A percentile compares a stretch with the other conserved stretches of the same genome.
Evolutionary conservation across 2,329 filamentous ascomycete species (phyloP).

Genomic region (Eurotiales sp.): DNA sequence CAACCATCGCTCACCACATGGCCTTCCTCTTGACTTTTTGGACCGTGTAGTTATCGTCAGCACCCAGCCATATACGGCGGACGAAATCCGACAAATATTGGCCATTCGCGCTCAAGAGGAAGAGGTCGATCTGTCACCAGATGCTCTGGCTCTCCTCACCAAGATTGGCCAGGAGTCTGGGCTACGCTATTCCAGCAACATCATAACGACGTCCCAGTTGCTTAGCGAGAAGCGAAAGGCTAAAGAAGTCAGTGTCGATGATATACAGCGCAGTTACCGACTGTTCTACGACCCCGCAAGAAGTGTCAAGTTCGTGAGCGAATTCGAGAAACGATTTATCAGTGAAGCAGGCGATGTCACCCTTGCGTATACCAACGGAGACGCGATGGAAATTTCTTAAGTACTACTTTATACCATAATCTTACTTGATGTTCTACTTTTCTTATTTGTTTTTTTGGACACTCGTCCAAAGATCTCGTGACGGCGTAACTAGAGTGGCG

Average conservation of each 20-base stretch:
- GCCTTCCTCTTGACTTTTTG: constrained; percentile 89
- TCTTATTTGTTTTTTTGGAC: not conserved
- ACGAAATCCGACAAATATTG: constrained; percentile 90
- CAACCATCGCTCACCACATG: constrained; percentile 88
- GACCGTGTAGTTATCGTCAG: constrained; percentile 95
- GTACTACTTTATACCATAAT: not conserved
- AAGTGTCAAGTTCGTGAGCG: constrained; percentile 84
- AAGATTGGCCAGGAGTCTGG: constrained; percentile 94
- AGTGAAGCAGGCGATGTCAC: constrained; percentile 78
- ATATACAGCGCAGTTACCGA: constrained; percentile 89
- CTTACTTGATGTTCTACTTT: not conserved
- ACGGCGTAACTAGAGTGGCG: constrained; percentile 14
- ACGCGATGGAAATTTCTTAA: constrained; percentile 63
- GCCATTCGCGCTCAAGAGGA: constrained; percentile 92
- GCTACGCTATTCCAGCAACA: constrained; percentile 92
- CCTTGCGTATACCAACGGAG: constrained; percentile 56
- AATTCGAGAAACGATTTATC: constrained; percentile 91
- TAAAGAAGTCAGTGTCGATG: constrained; percentile 77
- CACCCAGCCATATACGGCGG: constrained; percentile 75
- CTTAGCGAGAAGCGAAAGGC: constrained; percentile 80
- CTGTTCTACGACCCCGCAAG: constrained; percentile 88
- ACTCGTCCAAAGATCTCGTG: constrained; percentile 5
- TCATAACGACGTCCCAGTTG: constrained; percentile 91
- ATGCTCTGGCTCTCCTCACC: constrained; percentile 86
- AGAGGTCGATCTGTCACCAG: constrained; percentile 84